These are phyloP conservation scores for Chalara sp. DNA, from an alignment of 2,329 filamentous ascomycete genomes.

Conservation along the genomic window DNA sequence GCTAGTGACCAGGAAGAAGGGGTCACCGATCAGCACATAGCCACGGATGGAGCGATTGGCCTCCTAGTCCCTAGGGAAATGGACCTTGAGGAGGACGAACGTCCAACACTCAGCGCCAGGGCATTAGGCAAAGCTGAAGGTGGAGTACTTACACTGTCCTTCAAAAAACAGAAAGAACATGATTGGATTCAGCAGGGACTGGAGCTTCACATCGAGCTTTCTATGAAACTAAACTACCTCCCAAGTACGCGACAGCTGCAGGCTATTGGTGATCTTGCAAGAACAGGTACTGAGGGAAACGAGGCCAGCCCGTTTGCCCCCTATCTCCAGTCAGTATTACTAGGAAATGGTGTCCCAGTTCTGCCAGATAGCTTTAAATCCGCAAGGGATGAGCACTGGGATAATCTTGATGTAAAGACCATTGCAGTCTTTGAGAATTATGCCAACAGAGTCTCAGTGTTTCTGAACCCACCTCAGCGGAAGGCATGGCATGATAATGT, in stretches of 20 bases:
- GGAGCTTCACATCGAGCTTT: not conserved
- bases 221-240: not conserved
- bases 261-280: constrained; percentile 1
- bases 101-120: not conserved
- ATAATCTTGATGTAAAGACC: not conserved
- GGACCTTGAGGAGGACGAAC: not conserved
- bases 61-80: not conserved
- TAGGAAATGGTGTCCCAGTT: not conserved
- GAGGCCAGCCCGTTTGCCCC: not conserved
- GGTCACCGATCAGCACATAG: too few species aligned
- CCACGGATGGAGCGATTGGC: not conserved
- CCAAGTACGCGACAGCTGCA: not conserved
- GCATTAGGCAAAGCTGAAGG: not conserved
- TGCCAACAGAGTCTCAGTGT: not conserved
- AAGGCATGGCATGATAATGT: too few species aligned
- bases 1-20: too few species aligned
- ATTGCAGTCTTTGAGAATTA: not conserved
- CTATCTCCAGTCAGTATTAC: not conserved
- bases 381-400: not conserved
- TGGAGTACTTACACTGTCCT: not conserved
- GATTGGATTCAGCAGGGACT: not conserved
- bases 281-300: not conserved
- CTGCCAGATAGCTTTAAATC: not conserved
- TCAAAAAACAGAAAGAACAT: not conserved
- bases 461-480: not conserved